A percentile compares a stretch with the other conserved stretches of the same genome.
Evolutionary conservation across 2,329 filamentous ascomycete genomes (phyloP).

Genomic region (Madurella mycetomatis): DNA sequence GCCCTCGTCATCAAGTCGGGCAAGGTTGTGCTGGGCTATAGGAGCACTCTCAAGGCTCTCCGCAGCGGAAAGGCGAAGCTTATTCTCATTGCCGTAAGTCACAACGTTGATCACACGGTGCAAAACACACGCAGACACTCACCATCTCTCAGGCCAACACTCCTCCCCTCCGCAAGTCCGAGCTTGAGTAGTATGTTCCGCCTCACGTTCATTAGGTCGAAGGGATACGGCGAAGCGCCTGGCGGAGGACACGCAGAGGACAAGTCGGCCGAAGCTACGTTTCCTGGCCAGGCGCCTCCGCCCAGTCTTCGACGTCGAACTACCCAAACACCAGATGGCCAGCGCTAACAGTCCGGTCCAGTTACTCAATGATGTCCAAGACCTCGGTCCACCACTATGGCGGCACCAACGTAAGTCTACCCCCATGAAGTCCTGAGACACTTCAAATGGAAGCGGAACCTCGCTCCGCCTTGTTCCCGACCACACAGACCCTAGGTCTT

Average conservation of each 20-base stretch:
- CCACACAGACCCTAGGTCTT: conserved; percentile 28
- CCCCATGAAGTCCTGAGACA: conserved; percentile 2
- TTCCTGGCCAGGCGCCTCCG: neutral
- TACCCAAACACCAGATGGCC: neutral
- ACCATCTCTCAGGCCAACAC: conserved; percentile 64
- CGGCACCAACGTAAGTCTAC: conserved; percentile 91
- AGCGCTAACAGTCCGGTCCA: conserved; percentile 30
- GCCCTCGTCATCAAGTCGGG: conserved; percentile 62
- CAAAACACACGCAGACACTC: conserved; percentile 48
- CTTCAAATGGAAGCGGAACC: conserved; percentile 2
- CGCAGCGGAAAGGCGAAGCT: conserved; percentile 98
- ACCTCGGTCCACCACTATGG: conserved; percentile 95
- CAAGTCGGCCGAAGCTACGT: neutral
- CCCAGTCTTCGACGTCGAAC: neutral
- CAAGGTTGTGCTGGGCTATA: conserved; percentile 83
- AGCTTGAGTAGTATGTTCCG: conserved; percentile 65
- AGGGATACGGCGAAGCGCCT: neutral
- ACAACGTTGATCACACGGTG: neutral
- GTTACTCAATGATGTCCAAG: conserved; percentile 87
- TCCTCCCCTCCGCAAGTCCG: conserved; percentile 93
- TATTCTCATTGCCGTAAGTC: conserved; percentile 50
- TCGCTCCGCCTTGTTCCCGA: conserved; percentile 24
- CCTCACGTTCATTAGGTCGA: neutral
- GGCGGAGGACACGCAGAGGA: neutral
- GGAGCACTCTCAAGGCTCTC: conserved; percentile 74